A percentile compares a stretch with the other conserved stretches of the same genome.
Evolutionary conservation across 2,329 filamentous ascomycete genomes (phyloP).

Genomic region (Aspergillus awamori): DNA sequence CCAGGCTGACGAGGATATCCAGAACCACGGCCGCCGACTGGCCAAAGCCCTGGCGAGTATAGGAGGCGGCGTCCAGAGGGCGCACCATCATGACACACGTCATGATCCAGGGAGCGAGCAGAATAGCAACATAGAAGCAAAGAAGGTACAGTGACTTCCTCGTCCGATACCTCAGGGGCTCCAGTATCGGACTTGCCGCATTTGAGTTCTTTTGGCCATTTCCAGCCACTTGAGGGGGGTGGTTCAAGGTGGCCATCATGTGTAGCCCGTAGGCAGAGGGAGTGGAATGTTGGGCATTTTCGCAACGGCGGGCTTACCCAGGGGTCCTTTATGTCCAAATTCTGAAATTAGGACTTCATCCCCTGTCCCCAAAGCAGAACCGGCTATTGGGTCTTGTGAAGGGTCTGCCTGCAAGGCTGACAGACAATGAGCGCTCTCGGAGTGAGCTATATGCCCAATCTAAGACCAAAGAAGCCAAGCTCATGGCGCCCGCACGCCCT

Average conservation of each 20-base stretch:
- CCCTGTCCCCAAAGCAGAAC: neutral
- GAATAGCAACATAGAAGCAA: neutral
- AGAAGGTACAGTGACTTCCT: neutral
- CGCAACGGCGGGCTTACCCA: neutral
- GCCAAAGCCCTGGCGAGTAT: neutral
- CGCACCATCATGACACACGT: neutral
- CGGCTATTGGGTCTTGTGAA: neutral
- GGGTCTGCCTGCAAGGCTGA: neutral
- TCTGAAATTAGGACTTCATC: neutral
- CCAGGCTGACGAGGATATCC: neutral
- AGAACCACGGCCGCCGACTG: neutral
- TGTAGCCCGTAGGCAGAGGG: neutral
- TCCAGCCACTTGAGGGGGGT: neutral
- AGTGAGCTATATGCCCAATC: neutral
- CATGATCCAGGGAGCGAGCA: neutral
- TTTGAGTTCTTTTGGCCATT: neutral
- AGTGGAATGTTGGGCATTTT: rapidly evolving
- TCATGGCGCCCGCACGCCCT: neutral
- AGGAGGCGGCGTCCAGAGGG: neutral
- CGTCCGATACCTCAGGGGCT: neutral
- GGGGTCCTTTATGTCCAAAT: neutral
- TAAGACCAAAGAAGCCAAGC: neutral
- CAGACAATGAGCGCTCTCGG: neutral
- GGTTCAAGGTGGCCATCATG: neutral
- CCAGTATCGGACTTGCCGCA: neutral